phyloP scores from a whole-genome alignment of 1,284 basidiomycete genomes.

The Psilocybe mexicana region DNA sequence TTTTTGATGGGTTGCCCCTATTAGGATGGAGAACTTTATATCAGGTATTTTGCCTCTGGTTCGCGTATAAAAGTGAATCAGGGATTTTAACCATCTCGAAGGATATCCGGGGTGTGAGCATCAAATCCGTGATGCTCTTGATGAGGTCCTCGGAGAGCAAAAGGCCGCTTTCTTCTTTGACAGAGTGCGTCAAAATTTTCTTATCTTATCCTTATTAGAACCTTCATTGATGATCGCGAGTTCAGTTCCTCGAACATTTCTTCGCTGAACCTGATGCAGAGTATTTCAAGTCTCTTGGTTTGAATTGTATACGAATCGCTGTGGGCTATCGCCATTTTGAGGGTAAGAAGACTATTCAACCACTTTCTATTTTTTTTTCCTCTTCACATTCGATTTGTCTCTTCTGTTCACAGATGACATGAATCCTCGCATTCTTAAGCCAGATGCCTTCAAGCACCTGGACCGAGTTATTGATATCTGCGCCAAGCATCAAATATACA shows the following conservation, averaged over 20 bases:
- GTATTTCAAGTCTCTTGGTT: slow-evolving; percentile 67
- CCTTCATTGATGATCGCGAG: neutral
- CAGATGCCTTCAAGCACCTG: slow-evolving; percentile 60
- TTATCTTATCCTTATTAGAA: neutral
- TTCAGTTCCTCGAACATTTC: slow-evolving; percentile 72
- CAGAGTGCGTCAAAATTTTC: slow-evolving; percentile 43
- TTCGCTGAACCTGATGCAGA: slow-evolving; percentile 69
- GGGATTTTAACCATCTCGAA: neutral
- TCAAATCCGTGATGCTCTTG: slow-evolving; percentile 65
- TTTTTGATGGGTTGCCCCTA: neutral
- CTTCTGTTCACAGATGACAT: slow-evolving; percentile 50
- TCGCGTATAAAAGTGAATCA: neutral
- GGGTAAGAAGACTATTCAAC: slow-evolving; percentile 30
- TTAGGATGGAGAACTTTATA: slow-evolving; percentile 41
- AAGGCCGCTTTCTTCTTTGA: slow-evolving; percentile 81
- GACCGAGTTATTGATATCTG: slow-evolving; percentile 57
- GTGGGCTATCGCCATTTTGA: slow-evolving; percentile 73
- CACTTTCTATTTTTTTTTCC: neutral
- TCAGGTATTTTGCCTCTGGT: slow-evolving; percentile 25
- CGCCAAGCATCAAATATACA: slow-evolving; percentile 58
- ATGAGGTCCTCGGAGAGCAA: slow-evolving; percentile 59
- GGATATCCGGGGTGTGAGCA: slow-evolving; percentile 41
- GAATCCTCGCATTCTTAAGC: slow-evolving; percentile 63
- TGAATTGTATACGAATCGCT: slow-evolving; percentile 72
- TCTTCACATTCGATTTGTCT: neutral